These are phyloP conservation scores for Physcia stellaris DNA, from an alignment of 495 filamentous ascomycete species.

Conservation along the genomic window DNA sequence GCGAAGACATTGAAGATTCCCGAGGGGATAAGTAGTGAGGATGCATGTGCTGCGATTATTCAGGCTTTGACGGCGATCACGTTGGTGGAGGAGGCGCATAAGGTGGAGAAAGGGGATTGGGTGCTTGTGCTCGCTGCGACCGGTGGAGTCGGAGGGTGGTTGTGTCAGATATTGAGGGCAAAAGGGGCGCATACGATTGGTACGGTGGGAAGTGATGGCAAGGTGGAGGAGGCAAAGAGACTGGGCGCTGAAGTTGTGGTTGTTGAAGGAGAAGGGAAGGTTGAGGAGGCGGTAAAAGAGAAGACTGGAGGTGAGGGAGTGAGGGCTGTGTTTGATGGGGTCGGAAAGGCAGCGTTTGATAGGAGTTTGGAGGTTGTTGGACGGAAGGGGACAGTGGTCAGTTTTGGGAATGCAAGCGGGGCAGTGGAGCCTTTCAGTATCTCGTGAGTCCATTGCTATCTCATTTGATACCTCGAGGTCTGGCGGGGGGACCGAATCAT, in stretches of 20 bases:
- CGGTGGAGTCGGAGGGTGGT: constrained; percentile 69
- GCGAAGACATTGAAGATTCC: constrained; percentile 51
- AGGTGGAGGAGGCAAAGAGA: constrained; percentile 52
- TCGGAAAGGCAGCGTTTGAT: constrained; percentile 82
- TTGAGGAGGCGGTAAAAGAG: constrained; percentile 50
- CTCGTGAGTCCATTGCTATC: constrained; percentile 27
- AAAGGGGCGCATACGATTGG: constrained; percentile 75
- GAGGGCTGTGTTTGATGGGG: constrained; percentile 74
- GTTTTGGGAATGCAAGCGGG: constrained; percentile 83
- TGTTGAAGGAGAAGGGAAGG: constrained; percentile 48
- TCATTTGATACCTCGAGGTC: neutral
- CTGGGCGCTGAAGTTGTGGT: constrained; percentile 62
- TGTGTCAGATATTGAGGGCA: constrained; percentile 59
- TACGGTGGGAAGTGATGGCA: constrained; percentile 62
- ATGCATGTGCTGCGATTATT: constrained; percentile 55
- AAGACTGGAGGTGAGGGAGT: constrained; percentile 60
- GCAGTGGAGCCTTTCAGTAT: constrained; percentile 65
- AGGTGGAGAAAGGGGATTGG: constrained; percentile 66
- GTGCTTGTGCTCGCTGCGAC: constrained; percentile 83
- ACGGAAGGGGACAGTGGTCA: constrained; percentile 70
- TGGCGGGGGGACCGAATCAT: constrained; percentile 2
- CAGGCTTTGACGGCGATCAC: constrained; percentile 83
- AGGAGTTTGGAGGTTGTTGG: constrained; percentile 61
- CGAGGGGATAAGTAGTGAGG: constrained; percentile 39
- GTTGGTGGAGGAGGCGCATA: constrained; percentile 62